Evolutionary conservation across 2,329 filamentous ascomycete genomes (phyloP).

Genomic region (Nemania abortiva): DNA sequence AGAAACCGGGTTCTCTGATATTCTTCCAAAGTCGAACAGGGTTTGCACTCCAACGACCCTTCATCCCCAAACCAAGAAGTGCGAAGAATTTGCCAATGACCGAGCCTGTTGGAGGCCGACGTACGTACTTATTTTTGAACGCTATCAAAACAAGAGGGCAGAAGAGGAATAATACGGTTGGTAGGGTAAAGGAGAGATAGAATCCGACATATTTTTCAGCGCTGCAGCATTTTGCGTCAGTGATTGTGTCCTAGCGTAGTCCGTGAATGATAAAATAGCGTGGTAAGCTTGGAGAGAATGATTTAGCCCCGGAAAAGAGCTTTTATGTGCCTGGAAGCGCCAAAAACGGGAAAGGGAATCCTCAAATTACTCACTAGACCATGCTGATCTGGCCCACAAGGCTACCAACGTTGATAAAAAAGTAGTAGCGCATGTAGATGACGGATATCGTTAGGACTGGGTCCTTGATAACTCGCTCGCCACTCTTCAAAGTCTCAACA

Average conservation of each 20-base stretch:
- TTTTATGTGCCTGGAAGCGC: too few relatives aligned
- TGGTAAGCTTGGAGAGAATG: too few relatives aligned
- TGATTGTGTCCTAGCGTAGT: too few relatives aligned
- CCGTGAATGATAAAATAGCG: too few relatives aligned
- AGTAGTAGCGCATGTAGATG: slow-evolving; percentile 80
- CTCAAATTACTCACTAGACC: slow-evolving; percentile 44
- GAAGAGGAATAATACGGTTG: slow-evolving; percentile 68
- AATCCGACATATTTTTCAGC: slow-evolving; percentile 75
- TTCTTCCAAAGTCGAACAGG: slow-evolving; percentile 58
- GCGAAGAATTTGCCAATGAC: slow-evolving; percentile 75
- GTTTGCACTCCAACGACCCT: slow-evolving; percentile 72
- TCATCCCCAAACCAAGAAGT: slow-evolving; percentile 71
- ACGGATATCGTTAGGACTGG: slow-evolving; percentile 74
- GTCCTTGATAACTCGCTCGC: slow-evolving; percentile 74
- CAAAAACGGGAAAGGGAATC: too few relatives aligned
- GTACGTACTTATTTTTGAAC: slow-evolving; percentile 61
- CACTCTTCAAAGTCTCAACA: slow-evolving; percentile 62
- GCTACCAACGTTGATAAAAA: slow-evolving; percentile 81
- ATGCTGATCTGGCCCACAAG: slow-evolving; percentile 60
- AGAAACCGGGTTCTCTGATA: slow-evolving; percentile 65
- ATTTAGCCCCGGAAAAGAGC: too few relatives aligned
- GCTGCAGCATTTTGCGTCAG: slow-evolving; percentile 55
- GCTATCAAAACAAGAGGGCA: slow-evolving; percentile 65
- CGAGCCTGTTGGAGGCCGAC: slow-evolving; percentile 70
- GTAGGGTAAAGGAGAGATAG: slow-evolving; percentile 67